Percentiles rank a stretch among this genome's conserved stretches.
Evolutionary conservation across 257 asterid species (phyloP).

Genomic region (Nicotiana tabacum): DNA sequence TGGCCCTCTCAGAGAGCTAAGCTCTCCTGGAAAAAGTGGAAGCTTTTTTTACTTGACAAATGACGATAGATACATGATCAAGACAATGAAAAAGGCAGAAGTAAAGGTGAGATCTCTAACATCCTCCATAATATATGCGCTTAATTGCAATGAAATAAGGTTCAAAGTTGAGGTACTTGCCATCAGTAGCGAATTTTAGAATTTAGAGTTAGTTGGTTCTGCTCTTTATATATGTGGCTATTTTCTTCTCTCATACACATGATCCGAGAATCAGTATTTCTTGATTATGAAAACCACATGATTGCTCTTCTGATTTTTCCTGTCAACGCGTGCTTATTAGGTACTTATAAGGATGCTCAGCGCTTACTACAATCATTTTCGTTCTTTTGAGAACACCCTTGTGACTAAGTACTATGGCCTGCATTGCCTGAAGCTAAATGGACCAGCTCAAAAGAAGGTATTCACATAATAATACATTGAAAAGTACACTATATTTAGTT

Average conservation of each 20-base stretch:
- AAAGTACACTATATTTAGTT: neutral
- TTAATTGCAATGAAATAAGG: neutral
- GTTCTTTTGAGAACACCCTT: conserved; percentile 51
- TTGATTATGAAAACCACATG: neutral
- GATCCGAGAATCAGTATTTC: neutral
- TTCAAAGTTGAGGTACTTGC: neutral
- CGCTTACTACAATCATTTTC: conserved; percentile 52
- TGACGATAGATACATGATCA: conserved; percentile 96
- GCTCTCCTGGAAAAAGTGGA: conserved; percentile 94
- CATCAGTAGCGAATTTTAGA: neutral
- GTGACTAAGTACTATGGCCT: conserved; percentile 66
- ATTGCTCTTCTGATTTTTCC: neutral
- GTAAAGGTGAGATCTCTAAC: conserved; percentile 52
- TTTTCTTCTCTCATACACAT: neutral
- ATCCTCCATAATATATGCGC: neutral
- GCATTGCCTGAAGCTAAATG: conserved; percentile 69
- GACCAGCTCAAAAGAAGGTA: conserved; percentile 51
- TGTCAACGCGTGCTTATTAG: conserved; percentile 26
- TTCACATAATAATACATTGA: neutral
- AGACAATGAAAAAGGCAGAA: conserved; percentile 97
- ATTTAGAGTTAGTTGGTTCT: neutral
- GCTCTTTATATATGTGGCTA: neutral
- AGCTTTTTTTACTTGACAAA: conserved; percentile 90
- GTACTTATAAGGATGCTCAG: conserved; percentile 73
- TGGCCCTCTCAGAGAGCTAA: conserved; percentile 86